Conservation (phyloP, 257 asterid genomes). For the Datura wrightii region DNA sequence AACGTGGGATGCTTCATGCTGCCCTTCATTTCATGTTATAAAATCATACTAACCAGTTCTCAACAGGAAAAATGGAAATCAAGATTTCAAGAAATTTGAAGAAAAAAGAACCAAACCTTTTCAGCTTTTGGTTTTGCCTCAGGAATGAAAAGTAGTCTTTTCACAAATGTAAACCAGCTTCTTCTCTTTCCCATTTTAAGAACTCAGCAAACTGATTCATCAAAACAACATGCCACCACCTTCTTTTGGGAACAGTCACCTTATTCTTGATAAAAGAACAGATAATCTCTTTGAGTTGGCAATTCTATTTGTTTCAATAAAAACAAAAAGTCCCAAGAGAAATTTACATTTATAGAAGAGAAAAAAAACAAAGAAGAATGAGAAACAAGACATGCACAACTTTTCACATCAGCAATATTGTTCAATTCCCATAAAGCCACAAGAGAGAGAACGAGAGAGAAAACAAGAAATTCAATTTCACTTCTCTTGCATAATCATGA, state of each 20-base stretch:
- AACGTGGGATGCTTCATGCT: constrained; percentile 26
- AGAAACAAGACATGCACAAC: not conserved
- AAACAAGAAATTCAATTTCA: not conserved
- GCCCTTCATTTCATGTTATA: not conserved
- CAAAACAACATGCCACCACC: not conserved
- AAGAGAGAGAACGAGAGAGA: not conserved
- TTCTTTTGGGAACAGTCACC: not conserved
- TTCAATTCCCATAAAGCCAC: not conserved
- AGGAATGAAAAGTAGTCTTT: constrained; percentile 63
- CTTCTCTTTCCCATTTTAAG: constrained; percentile 69
- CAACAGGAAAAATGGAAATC: constrained; percentile 22
- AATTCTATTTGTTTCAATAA: not conserved
- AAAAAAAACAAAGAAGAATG: not conserved
- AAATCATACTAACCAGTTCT: not conserved
- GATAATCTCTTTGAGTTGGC: not conserved
- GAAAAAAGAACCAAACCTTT: constrained; percentile 49
- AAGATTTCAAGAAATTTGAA: constrained; percentile 12
- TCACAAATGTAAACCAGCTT: constrained; percentile 75
- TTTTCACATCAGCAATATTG: constrained; percentile 18
- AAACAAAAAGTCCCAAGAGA: not conserved
- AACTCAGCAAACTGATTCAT: constrained; percentile 34
- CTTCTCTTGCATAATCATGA: constrained; percentile 16
- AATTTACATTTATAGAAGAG: not conserved
- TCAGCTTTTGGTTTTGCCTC: constrained; percentile 61
- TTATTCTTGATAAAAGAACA: not conserved